Evolutionary conservation across 2,329 filamentous ascomycete genomes (phyloP), one percentile per base, ranked within the genome.

Genomic region (Pestalotiopsis sp.): DNA sequence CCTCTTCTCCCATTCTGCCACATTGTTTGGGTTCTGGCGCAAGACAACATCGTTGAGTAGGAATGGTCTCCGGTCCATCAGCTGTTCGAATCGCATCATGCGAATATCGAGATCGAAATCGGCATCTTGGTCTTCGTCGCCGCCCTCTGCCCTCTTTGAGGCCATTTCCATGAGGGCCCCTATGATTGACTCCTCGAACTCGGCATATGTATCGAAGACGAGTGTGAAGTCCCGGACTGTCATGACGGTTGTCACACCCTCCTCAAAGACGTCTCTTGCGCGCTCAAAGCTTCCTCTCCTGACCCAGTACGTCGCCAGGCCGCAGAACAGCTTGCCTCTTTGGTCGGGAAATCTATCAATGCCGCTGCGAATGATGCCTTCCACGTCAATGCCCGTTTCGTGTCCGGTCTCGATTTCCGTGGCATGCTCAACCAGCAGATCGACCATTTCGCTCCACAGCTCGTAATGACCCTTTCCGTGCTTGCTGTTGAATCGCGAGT

Each of bases 161-260:
- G 95, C 95, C 66, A 93, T 88, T 75, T 98, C 95, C 91, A 99
- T 97, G 74, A 98, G 85, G 62, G 91, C 91, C 14, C 93, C 92
- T 72, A 98, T 97, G 73, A 98, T 92, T 0, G 95, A 95, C 82
- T 99, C 97, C 80, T 99, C 96, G 71, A 98, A 98, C 80, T 99
- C 96, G 40, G 93, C 91, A 77, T 98, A 99, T 0, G 95, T 93
- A 80, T 99, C 96, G 75, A 99, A 99, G 60, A 98, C 92, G 67
- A 98, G 89, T 0, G 95, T 97, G 77, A 99, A 99, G 81, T 99
- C 96, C 68, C 96, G 91, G 59, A 99, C 95, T 2, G 96, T 99
- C 95, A 98, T 98, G 71, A 98, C 97, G 1, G 95, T 98, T 12
- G 94, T 97, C 73, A 98, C 93, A 59, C 93, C 97, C 80, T 98